A percentile compares a stretch with the other conserved stretches of the same genome.
These are phyloP conservation scores for Citrus hindsii DNA, from an alignment of 345 rosid species.

Conservation along the genomic window DNA sequence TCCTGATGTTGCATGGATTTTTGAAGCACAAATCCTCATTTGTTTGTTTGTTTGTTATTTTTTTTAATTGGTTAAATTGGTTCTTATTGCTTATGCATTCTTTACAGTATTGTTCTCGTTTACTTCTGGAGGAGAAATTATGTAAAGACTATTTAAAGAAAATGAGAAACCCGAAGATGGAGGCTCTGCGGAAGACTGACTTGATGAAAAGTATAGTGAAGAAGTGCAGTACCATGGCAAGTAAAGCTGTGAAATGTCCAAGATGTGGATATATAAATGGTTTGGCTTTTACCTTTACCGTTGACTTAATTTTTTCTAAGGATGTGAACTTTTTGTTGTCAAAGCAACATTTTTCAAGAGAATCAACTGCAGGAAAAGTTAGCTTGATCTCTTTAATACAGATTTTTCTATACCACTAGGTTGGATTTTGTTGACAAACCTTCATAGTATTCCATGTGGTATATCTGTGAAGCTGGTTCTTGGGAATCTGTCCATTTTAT, in stretches of 20 bases:
- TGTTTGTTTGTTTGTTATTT: not conserved
- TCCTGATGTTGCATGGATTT: not conserved
- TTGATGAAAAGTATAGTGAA: slow-evolving; percentile 61
- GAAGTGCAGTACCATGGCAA: slow-evolving; percentile 65
- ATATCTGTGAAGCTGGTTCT: not conserved
- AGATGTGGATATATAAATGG: slow-evolving; percentile 82
- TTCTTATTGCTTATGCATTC: slow-evolving; percentile 13
- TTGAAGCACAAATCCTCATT: slow-evolving; percentile 1
- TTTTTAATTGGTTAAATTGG: slow-evolving; percentile 8
- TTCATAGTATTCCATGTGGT: not conserved
- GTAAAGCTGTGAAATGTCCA: slow-evolving; percentile 53
- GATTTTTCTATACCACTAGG: not conserved
- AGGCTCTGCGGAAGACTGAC: slow-evolving; percentile 60
- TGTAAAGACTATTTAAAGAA: slow-evolving; percentile 50
- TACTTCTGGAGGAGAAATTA: slow-evolving; percentile 64
- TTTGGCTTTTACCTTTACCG: slow-evolving; percentile 28
- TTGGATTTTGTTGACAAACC: not conserved
- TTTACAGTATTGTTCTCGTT: slow-evolving; percentile 67
- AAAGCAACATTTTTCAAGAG: not conserved
- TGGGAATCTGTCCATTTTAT: not conserved
- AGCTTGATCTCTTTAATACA: not conserved
- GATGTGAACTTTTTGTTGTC: slow-evolving; percentile 2
- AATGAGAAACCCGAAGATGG: slow-evolving; percentile 74
- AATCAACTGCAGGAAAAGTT: not conserved
- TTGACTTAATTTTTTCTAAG: not conserved